phyloP scores from a whole-genome alignment of 116 monocot species.

The Zostera marina region DNA sequence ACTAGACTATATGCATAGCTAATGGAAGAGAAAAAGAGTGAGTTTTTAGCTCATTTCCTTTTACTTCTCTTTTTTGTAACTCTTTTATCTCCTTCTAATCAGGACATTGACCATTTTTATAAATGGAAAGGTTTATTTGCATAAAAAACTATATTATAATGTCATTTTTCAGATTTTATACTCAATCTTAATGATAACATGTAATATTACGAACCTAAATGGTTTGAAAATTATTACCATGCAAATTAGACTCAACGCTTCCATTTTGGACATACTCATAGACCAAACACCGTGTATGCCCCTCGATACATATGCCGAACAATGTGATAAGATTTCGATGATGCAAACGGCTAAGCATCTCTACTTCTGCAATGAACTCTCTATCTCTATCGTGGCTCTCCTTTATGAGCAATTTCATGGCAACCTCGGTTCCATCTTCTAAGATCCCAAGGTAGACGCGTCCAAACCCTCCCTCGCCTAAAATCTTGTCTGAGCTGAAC shows the following conservation, averaged over 20 bases:
- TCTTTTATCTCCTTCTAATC: too few relatives aligned
- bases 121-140: too few relatives aligned
- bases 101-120: too few relatives aligned
- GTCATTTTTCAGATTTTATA: too few relatives aligned
- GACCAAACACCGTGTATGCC: slow-evolving; percentile 40
- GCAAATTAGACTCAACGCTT: slow-evolving; percentile 76
- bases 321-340: slow-evolving; percentile 77
- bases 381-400: slow-evolving; percentile 39
- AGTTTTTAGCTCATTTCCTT: too few relatives aligned
- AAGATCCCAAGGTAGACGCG: slow-evolving; percentile 59
- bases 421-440: slow-evolving; percentile 55
- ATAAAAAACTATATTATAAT: too few relatives aligned
- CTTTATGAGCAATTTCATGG: slow-evolving; percentile 54
- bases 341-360: slow-evolving; percentile 71
- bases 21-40: too few relatives aligned
- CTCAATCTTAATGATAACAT: too few relatives aligned
- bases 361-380: slow-evolving; percentile 73
- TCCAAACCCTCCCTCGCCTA: slow-evolving; percentile 74
- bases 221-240: slow-evolving; percentile 27
- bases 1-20: too few relatives aligned
- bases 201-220: not conserved
- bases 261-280: slow-evolving; percentile 75
- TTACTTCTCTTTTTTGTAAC: too few relatives aligned
- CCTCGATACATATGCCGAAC: slow-evolving; percentile 67
- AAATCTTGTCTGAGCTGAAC: slow-evolving; percentile 33